Base-by-base conservation (phyloP, 2,329 filamentous ascomycete genomes). In the Lasiodiplodia citricola region DNA sequence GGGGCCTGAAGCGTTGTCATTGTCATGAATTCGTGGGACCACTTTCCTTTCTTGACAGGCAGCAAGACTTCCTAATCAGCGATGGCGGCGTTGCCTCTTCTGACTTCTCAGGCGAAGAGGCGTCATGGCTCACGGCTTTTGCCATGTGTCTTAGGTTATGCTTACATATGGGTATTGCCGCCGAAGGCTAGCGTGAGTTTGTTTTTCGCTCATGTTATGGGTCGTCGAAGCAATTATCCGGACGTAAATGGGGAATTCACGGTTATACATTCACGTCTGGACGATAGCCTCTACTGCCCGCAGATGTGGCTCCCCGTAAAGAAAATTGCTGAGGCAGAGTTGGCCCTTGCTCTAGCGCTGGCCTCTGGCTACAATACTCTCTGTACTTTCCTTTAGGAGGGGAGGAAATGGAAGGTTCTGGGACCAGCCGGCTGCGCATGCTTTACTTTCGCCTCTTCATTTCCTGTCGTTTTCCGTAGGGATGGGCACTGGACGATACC, bases 21-120 rank as follows among this genome's bases (percentile, higher is more conserved):
- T 63, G 38, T 51, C 28, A 63, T 50, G 58, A 51, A 4, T 25
- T 51, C 25, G 44, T 63, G 44, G 50, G 44, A 31, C 58, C 58
- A 63, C 58, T 64, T 38, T 38, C n/a, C 37, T 31, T 54, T 50
- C 47, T 35, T 47, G 44, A 11, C 47, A 10, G 60, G 44, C 60
- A 64, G 41, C 25, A n/a, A 51, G 44, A 35, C 28, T 63, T 51
- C 58, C 44, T 18, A 5, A 31, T 60, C 57, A 63, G 44, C 41
- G 25, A 44, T 35, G 18, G 23, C 58, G 58, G 25, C 4, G 41
- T 25, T 37, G 25, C 21, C 28, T 35, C 23, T 58, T 58, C 37
- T 25, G n/a, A 21, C 16, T 41, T 21, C 23, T 52, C 60, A 38
- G 60, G 60, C 47, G 47, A 64, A 52, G 47, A 23, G 41, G 47